Evolutionary conservation across 75 land plant genomes (phyloP).

Genomic region (Larix kaempferi): DNA sequence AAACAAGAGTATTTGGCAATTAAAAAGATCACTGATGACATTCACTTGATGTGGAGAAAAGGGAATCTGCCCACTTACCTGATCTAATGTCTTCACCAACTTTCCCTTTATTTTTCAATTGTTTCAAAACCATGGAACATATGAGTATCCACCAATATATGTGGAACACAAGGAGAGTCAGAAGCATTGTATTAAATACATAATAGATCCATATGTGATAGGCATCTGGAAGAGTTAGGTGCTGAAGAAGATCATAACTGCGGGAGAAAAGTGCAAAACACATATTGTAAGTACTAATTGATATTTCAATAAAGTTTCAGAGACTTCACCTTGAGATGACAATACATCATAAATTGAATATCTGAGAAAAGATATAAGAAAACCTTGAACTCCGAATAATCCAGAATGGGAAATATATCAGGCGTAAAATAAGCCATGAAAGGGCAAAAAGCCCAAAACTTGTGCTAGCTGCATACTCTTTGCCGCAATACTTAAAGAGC

Average conservation of each 20-base stretch:
- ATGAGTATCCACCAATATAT: constrained; percentile 86
- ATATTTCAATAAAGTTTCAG: background rate
- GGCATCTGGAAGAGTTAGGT: constrained; percentile 33
- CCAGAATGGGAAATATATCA: constrained; percentile 87
- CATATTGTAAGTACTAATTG: background rate
- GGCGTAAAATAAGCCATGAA: constrained; percentile 83
- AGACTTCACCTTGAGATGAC: background rate
- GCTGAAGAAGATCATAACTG: constrained; percentile 55
- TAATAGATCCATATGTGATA: constrained; percentile 54
- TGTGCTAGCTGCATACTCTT: constrained; percentile 81
- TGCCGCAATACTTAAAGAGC: constrained; percentile 83
- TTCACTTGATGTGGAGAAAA: constrained; percentile 1
- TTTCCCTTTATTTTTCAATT: constrained; percentile 75
- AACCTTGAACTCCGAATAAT: constrained; percentile 80
- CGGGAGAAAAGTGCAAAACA: constrained; percentile 1
- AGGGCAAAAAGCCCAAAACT: constrained; percentile 80
- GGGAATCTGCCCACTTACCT: constrained; percentile 36
- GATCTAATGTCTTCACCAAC: constrained; percentile 89
- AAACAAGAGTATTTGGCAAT: background rate
- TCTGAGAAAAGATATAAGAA: background rate
- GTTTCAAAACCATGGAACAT: constrained; percentile 66
- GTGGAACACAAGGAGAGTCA: constrained; percentile 76
- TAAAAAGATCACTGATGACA: background rate
- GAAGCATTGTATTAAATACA: constrained; percentile 67
- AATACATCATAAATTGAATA: background rate